A percentile compares a stretch with the other conserved stretches of the same genome.
Conservation (phyloP, 2,329 filamentous ascomycete genomes). For the Epichloe uncinata region DNA sequence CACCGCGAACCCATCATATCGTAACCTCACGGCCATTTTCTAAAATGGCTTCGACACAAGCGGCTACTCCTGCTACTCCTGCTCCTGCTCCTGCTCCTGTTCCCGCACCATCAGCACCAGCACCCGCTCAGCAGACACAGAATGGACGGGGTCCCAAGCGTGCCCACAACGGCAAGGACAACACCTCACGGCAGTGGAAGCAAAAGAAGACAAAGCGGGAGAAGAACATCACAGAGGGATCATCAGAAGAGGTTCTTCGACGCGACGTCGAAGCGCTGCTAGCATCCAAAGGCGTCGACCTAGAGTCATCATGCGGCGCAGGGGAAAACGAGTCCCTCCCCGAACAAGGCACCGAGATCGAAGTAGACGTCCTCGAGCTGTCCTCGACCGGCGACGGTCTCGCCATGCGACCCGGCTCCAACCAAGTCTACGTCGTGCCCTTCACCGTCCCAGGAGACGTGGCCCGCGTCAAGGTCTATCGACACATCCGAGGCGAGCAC, state of each 20-base stretch:
- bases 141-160: slow-evolving; percentile 3
- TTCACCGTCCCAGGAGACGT: slow-evolving; percentile 79
- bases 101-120: background rate
- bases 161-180: slow-evolving; percentile 1
- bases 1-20: background rate
- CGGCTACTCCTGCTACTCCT: background rate
- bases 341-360: slow-evolving; percentile 58
- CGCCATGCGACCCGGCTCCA: slow-evolving; percentile 52
- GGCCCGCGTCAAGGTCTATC: slow-evolving; percentile 65
- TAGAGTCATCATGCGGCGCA: slow-evolving; percentile 2
- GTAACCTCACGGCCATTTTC: slow-evolving; percentile 1
- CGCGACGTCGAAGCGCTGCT: slow-evolving; percentile 47
- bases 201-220: slow-evolving; percentile 44
- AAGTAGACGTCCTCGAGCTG: slow-evolving; percentile 67
- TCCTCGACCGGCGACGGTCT: slow-evolving; percentile 90
- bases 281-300: slow-evolving; percentile 23
- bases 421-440: slow-evolving; percentile 68
- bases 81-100: background rate
- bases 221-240: slow-evolving; percentile 46
- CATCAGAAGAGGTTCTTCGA: slow-evolving; percentile 52
- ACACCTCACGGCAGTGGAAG: slow-evolving; percentile 16
- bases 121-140: background rate
- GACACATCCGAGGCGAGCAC: slow-evolving; percentile 48
- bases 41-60: slow-evolving; percentile 7
- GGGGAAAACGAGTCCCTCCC: slow-evolving; percentile 34